Evolutionary conservation across 1,284 basidiomycete genomes (phyloP), one percentile per base, ranked within the genome.

Genomic region (Trametes polyzona): DNA sequence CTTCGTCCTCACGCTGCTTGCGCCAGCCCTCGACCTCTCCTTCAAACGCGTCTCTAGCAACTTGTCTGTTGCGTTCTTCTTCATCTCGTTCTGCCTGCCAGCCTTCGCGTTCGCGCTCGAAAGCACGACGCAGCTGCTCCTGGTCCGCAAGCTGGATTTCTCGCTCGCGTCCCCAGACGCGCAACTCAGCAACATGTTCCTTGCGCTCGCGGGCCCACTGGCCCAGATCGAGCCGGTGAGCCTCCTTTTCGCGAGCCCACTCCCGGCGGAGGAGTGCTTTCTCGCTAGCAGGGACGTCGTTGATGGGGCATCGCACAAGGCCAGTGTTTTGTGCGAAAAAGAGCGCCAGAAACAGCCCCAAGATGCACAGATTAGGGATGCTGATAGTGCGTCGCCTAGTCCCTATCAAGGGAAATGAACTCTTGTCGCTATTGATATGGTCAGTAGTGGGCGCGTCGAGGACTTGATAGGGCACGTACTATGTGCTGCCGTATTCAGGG

Each of bases 1-100:
- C 49, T 29, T 65, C 63, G 19, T 57, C 50, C 6, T 37, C 35
- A 17, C 36, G 47, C 10, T 27, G 23, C 23, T 16, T 42, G 10
- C 3, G 12, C 40, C 40, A 26, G 23, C 36, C 17, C 5, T 39
- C 4, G 12, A 7, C 5, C 17, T 41, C 40, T n/a, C n/a, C n/a
- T n/a, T n/a, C n/a, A n/a, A n/a, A n/a, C n/a, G n/a, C n/a, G n/a
- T n/a, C n/a, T n/a, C n/a, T n/a, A n/a, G 14, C 30, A 32, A 32
- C 30, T 32, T 32, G 54, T 43, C 57, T 52, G 17, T 51, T 59
- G 7, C 42, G 49, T 14, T 55, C 49, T 29, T 65, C 63, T 21
- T 57, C 50, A 4, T 37, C 35, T n/a, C 36, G 47, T 19, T 27
- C 10, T 12, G 6, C 26, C 21, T 3, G 12, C 40, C 40, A 26